Base-by-base conservation (phyloP, 2,329 filamentous ascomycete genomes). In the Trichothecium sympodiale region DNA sequence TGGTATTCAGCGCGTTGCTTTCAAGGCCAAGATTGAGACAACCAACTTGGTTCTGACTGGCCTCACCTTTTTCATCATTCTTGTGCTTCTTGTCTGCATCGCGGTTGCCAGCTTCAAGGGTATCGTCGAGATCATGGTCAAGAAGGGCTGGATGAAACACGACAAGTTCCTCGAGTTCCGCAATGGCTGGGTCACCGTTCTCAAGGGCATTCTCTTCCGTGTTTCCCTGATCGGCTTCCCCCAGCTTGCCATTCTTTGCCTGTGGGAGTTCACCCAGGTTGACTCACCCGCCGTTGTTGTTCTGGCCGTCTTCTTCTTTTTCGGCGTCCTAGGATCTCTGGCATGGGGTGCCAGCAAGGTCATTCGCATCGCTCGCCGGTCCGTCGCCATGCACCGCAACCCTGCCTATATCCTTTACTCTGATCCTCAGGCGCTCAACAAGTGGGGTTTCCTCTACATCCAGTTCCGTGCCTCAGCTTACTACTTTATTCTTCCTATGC, bases 391-490 rank as follows among this genome's bases (percentile, higher is more conserved):
- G 77, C 88, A 95, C 69, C 88, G 89, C 63, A 95, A 94, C 64
- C 87, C 89, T 17, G 89, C 88, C 18, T 95, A 95, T 60, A 94
- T 95, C 48, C 77, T 96, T 42, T 96, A 93, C 65, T 94, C 89
- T 3, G 88, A 96, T 51, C 87, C 88, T n/a, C 74, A 85, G 43
- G 80, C 83, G 36, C 74, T 96, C 44, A 94, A 95, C 74, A 94
- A 94, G 63, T 95, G 88, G 89, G 89, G 89, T 16, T 95, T 95
- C 67, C 74, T 96, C 45, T 96, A 96, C 55, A 86, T 96, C 29
- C 88, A 94, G 58, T 95, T 94, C 71, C 83, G 89, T 51, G 89
- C 89, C 28, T 89, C 87, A 3, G 86, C 87, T 28, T 95, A 94
- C 71, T 95, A 93, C 67, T 95, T 89, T 59, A 85, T 95, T 48